These are phyloP conservation scores for Rhizoclosmatium globosum DNA, from an alignment of 192 early-diverging fungal genomes.

Conservation along the genomic window DNA sequence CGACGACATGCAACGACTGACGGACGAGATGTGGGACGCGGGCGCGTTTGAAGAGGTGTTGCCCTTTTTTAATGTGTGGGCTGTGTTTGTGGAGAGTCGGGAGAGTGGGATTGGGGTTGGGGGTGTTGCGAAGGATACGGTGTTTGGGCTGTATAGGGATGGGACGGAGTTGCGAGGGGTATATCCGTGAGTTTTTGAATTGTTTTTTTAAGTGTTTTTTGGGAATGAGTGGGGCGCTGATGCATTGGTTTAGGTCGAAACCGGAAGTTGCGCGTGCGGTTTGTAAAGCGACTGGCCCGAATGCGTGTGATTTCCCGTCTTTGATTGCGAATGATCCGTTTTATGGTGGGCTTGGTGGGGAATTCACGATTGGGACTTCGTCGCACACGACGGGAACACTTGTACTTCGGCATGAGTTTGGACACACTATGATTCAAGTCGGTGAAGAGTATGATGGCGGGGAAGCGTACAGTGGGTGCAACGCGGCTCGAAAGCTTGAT, in stretches of 20 bases:
- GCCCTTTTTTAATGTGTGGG: conserved; percentile 69
- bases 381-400: conserved; percentile 62
- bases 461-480: conserved; percentile 60
- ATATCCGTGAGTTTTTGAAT: conserved; percentile 40
- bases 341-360: conserved; percentile 71
- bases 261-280: conserved; percentile 55
- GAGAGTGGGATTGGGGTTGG: conserved; percentile 63
- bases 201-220: background rate
- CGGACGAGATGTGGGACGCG: conserved; percentile 63
- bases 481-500: conserved; percentile 51
- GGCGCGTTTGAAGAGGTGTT: conserved; percentile 60
- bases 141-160: conserved; percentile 69
- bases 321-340: conserved; percentile 68
- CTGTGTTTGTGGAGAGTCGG: conserved; percentile 55
- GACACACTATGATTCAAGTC: conserved; percentile 51
- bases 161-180: conserved; percentile 71
- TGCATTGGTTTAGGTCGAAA: conserved; percentile 32
- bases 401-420: conserved; percentile 68
- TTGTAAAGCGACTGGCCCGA: conserved; percentile 56
- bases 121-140: conserved; percentile 59
- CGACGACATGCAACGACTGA: conserved; percentile 61
- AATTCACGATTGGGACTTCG: conserved; percentile 67
- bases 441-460: conserved; percentile 58
- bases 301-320: conserved; percentile 67
- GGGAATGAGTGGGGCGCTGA: no score